Evolutionary conservation across 345 rosid species (phyloP).

Genomic region (Populus alba): DNA sequence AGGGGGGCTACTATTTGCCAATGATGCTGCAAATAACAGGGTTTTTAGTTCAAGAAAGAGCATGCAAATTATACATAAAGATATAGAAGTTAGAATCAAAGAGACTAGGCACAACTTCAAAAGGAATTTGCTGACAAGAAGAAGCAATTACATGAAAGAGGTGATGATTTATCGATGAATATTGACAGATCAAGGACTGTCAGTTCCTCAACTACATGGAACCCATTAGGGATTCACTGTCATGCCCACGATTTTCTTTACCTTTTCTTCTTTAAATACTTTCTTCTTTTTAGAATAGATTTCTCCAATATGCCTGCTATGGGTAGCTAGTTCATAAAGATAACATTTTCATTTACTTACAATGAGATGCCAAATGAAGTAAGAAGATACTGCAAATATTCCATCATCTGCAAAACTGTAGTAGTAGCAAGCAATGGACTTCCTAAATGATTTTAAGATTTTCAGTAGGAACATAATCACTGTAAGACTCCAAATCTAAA

Average conservation of each 20-base stretch:
- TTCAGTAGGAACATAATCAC: not conserved
- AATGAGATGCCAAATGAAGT: not conserved
- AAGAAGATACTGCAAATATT: not conserved
- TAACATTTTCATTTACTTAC: not conserved
- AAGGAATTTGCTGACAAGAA: not conserved
- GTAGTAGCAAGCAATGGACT: not conserved
- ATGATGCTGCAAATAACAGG: constrained; percentile 48
- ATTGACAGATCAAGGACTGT: not conserved
- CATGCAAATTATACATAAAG: not conserved
- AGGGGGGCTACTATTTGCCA: constrained; percentile 44
- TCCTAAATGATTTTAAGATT: not conserved
- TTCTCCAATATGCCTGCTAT: not conserved
- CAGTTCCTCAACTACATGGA: not conserved
- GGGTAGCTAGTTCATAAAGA: not conserved
- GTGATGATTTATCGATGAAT: not conserved
- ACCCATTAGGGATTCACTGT: not conserved
- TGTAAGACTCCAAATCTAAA: not conserved
- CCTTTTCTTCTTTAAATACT: too few relatives aligned
- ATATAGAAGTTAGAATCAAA: not conserved
- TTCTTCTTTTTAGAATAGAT: too few relatives aligned
- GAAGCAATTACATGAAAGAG: not conserved
- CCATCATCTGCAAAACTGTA: not conserved
- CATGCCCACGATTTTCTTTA: too few relatives aligned
- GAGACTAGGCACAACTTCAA: constrained; percentile 1
- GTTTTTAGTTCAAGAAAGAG: not conserved